A percentile compares a stretch with the other conserved stretches of the same genome.
Evolutionary conservation across 108 stramenopile genomes (phyloP).

Genomic region (Pseudonitzschia multiseries): DNA sequence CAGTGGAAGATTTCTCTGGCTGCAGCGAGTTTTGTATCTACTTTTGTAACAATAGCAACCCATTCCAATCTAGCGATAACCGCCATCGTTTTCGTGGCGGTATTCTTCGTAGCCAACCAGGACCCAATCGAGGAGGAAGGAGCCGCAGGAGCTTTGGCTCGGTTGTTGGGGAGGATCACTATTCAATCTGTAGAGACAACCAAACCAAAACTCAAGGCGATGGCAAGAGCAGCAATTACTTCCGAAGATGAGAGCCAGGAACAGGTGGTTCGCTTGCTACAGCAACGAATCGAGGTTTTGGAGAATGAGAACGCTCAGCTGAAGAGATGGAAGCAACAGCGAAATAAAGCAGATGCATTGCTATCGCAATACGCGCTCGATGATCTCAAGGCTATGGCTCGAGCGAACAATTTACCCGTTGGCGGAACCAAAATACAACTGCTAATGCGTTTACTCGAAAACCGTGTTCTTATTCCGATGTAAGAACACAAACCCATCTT

Average conservation of each 20-base stretch:
- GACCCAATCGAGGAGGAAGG: slow-evolving; percentile 45
- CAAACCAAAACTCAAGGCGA: slow-evolving; percentile 37
- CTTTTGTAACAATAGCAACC: slow-evolving; percentile 2
- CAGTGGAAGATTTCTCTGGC: slow-evolving; percentile 29
- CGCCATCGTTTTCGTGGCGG: slow-evolving; percentile 12
- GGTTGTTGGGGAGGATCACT: slow-evolving; percentile 38
- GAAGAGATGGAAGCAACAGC: slow-evolving; percentile 20
- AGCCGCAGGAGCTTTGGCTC: slow-evolving; percentile 28
- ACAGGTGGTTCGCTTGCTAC: slow-evolving; percentile 4
- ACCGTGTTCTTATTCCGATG: slow-evolving; percentile 10
- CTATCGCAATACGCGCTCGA: slow-evolving; percentile 27
- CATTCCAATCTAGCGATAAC: slow-evolving; percentile 15
- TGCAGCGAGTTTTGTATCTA: slow-evolving; percentile 20
- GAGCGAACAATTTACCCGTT: slow-evolving; percentile 22
- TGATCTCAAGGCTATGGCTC: slow-evolving; percentile 39
- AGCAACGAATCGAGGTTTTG: slow-evolving; percentile 20
- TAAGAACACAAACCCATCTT: background rate
- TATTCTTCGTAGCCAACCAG: slow-evolving; percentile 30
- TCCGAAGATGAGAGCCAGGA: slow-evolving; percentile 10
- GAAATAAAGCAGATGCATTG: slow-evolving; percentile 27
- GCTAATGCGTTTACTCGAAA: slow-evolving; percentile 37
- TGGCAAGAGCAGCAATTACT: slow-evolving; percentile 33
- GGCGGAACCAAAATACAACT: slow-evolving; percentile 44
- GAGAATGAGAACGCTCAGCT: slow-evolving; percentile 35
- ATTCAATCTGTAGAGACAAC: slow-evolving; percentile 28